Evolutionary conservation across 495 filamentous ascomycete genomes (phyloP).

Genomic region (Lindgomyces ingoldianus): DNA sequence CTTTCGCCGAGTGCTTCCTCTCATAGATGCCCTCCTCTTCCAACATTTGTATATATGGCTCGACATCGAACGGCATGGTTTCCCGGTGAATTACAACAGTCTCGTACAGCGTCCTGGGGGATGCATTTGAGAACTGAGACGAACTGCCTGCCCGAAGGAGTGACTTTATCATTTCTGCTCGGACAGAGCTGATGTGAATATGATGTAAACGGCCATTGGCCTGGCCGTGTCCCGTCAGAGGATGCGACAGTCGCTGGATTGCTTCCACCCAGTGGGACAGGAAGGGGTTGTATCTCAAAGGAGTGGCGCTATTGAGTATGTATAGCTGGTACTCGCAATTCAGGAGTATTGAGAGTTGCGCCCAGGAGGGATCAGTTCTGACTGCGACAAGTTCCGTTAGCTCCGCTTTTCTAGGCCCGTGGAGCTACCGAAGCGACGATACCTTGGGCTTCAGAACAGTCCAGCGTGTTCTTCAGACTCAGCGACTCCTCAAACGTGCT

Average conservation of each 20-base stretch:
- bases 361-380: conserved; percentile 7
- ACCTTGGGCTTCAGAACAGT: conserved; percentile 33
- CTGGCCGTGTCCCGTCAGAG: not conserved
- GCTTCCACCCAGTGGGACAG: conserved; percentile 51
- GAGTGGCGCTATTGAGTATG: conserved; percentile 30
- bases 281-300: conserved; percentile 45
- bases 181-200: conserved; percentile 7
- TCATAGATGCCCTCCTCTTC: conserved; percentile 43
- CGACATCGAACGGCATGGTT: conserved; percentile 7
- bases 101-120: conserved; percentile 4
- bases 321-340: conserved; percentile 41
- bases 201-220: not conserved
- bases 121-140: conserved; percentile 1
- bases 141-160: conserved; percentile 5
- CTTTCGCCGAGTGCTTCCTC: no score
- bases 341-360: conserved; percentile 26
- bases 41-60: conserved; percentile 36
- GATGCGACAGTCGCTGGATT: conserved; percentile 28
- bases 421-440: not conserved
- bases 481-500: conserved; percentile 31
- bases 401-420: not conserved
- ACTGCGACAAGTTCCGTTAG: conserved; percentile 4
- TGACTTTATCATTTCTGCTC: conserved; percentile 13
- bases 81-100: conserved; percentile 12
- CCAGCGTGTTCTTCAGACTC: conserved; percentile 36